Evolutionary conservation across 2,329 filamentous ascomycete species (phyloP), one percentile per base, ranked within the genome.

Genomic region (Juglanconis oblonga): DNA sequence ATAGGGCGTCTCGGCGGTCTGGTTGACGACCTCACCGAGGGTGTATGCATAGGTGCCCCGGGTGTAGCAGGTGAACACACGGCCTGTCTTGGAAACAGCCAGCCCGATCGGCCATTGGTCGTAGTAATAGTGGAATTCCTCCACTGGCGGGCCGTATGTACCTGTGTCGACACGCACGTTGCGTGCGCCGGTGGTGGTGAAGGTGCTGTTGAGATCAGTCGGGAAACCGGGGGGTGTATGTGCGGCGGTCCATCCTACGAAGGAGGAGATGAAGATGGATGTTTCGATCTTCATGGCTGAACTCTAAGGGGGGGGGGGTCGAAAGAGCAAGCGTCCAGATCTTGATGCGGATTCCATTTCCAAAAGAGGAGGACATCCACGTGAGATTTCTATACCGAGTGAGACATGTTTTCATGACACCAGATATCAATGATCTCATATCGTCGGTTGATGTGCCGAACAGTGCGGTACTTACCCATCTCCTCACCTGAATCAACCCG

Each of bases 121-220:
- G 58, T 78, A 78, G 66, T 73, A 81, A 64, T 79, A 81, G 64
- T 81, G 77, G 42, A 76, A 74, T 62, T 81, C 78, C 63, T 81
- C 79, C 3, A 81, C 67, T 2, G 69, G 64, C 1, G 78, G 78
- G 3, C 79, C 78, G 50, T 78, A 79, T 3, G 74, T 76, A n/a
- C 78, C 78, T 57, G 76, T 76, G 64, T 81, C 77, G 6, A 76
- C 70, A 38, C 77, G 71, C 1, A 81, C 45, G 29, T 50, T 57
- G 24, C 38, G 17, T n/a, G 6, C 13, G 14, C 32, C 4, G 24
- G 10, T n/a, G 4, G n/a, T 40, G 10, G 6, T 13, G 10, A 42
- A 42, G 38, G 38, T 42, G 4, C 38, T 42, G 5, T 42, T 42
- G 38, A 42, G 38, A 14, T 42, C 10, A 42, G 38, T 42, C 11